Evolutionary conservation across 345 rosid species (phyloP).

Genomic region (Pelargonium nanum): DNA sequence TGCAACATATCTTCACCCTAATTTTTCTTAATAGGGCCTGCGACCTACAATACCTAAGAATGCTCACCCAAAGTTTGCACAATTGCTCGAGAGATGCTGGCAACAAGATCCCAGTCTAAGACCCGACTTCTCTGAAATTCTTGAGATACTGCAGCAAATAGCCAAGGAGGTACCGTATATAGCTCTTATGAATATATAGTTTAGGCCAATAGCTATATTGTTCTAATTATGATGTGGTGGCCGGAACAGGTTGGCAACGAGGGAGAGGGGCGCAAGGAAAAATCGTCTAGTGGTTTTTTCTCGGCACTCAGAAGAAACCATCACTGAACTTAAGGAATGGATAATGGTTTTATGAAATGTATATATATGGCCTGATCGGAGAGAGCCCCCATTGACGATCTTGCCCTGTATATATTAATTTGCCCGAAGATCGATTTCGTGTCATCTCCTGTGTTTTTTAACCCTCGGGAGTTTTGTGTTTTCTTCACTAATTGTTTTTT

Average conservation of each 20-base stretch:
- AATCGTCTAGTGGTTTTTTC: conserved; percentile 34
- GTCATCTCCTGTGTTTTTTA: not conserved
- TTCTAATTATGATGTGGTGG: conserved; percentile 4
- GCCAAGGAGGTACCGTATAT: conserved; percentile 46
- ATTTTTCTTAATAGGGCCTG: conserved; percentile 35
- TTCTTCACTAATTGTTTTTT: no score
- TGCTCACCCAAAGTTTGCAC: conserved; percentile 57
- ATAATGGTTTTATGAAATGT: conserved; percentile 16
- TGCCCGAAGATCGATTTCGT: not conserved
- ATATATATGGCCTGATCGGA: not conserved
- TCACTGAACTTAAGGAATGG: conserved; percentile 24
- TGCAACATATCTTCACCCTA: not conserved
- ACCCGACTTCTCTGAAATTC: conserved; percentile 71
- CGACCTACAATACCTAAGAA: conserved; percentile 75
- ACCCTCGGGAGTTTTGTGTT: not conserved
- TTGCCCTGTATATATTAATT: not conserved
- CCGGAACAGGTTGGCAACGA: conserved; percentile 52
- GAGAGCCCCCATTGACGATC: not conserved
- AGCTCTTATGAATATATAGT: not conserved
- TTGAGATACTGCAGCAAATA: conserved; percentile 50
- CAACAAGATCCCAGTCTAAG: conserved; percentile 65
- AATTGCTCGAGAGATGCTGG: conserved; percentile 89
- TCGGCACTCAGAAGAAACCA: conserved; percentile 42
- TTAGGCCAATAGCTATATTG: not conserved
- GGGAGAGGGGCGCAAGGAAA: conserved; percentile 31